These are phyloP conservation scores for Citropsis articulata DNA, from an alignment of 345 rosid species.

Conservation along the genomic window DNA sequence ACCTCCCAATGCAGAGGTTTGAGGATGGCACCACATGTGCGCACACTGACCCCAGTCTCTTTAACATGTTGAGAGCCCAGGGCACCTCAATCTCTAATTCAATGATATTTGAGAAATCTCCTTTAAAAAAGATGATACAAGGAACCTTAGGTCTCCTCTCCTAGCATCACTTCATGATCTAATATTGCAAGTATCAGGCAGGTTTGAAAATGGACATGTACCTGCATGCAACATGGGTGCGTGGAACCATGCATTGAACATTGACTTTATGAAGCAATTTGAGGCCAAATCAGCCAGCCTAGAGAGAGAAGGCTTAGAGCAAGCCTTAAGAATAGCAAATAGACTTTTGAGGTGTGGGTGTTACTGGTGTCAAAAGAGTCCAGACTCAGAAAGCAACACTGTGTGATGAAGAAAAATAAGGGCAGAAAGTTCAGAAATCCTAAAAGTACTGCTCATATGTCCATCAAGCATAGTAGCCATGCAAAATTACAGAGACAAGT, in stretches of 20 bases:
- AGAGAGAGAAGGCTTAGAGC: not conserved
- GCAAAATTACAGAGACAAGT: not conserved
- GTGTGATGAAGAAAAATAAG: not conserved
- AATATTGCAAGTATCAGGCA: not conserved
- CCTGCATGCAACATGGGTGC: not conserved
- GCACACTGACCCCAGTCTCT: not conserved
- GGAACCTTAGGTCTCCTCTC: not conserved
- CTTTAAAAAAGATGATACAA: not conserved
- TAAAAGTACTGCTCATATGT: not conserved
- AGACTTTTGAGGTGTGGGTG: not conserved
- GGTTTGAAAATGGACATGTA: conserved; percentile 3
- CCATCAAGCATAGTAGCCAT: not conserved
- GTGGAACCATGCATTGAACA: not conserved
- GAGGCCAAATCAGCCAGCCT: not conserved
- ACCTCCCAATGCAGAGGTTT: not conserved
- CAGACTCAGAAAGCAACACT: not conserved
- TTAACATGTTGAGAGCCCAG: not conserved
- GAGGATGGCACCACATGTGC: not conserved
- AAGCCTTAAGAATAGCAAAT: not conserved
- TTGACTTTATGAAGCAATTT: not conserved
- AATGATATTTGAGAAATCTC: not conserved
- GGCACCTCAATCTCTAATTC: not conserved
- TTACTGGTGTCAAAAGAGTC: not conserved
- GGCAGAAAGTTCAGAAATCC: not conserved
- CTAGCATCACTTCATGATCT: not conserved